Evolutionary conservation across 1,284 basidiomycete species (phyloP), one percentile per base, ranked within the genome.

Genomic region (Naganishia sp.): DNA sequence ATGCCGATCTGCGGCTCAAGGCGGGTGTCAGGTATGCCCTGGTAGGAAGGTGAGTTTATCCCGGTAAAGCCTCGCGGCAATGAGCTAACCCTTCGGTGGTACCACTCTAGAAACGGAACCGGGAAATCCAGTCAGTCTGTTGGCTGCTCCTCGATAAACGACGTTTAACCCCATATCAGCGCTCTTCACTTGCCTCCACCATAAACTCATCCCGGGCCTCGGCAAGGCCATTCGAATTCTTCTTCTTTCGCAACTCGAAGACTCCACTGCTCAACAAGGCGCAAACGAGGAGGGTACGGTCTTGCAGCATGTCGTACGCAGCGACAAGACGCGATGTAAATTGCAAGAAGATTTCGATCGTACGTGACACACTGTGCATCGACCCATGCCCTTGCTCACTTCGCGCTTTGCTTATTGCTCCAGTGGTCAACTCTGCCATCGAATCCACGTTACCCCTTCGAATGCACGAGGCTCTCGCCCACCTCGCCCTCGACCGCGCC

Each of bases 1-100:
- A 85, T 68, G 82, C 83, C 0, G 82, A 85, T 66, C 74, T 87
- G 10, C 79, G 82, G 68, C 74, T 87, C 45, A 85, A 85, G 71
- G 77, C 77, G 6, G 83, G 84, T 13, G 77, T 82, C 7, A 80
- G 81, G 49, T 86, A 86, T 74, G 84, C 80, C 13, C 76, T 85
- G 57, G 78, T 85, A 2, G 85, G 85, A 6, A 69, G 76, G 72
- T 71, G 49, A 69, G 69, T 67, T 6, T 18, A 18, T 39, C 7
- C 7, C 35, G 7, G 35, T 39, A 2, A 9, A 2, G 35, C 35
- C 72, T 82, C 82, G n/a, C 83, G 75, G 35, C 13, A 39, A 10
- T 39, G 4, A 39, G 2, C 35, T 39, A 6, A 39, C 7, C 35
- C 35, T 39, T 9, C 35, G 7, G 35, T 39, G 6, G 32, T 35